These are phyloP conservation scores for Dacryopinax spathularia DNA, from an alignment of 768 basidiomycete species.

Conservation along the genomic window DNA sequence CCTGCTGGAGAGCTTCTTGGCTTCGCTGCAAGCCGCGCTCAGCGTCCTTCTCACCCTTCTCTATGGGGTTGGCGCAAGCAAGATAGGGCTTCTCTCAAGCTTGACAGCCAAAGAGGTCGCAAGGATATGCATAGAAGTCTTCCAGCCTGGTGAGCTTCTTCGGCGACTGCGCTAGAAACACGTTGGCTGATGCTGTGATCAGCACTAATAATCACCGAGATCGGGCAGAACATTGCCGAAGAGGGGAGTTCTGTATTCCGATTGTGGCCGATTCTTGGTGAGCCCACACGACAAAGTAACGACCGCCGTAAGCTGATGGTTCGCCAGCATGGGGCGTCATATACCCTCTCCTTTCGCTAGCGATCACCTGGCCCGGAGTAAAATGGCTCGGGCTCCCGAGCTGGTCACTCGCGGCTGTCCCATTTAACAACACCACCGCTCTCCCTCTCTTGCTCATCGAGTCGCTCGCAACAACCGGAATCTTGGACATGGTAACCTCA, in stretches of 20 bases:
- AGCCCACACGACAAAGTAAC: neutral
- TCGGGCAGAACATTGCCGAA: neutral
- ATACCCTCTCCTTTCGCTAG: neutral
- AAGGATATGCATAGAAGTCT: neutral
- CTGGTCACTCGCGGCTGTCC: neutral
- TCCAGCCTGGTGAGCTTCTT: slow-evolving; percentile 1
- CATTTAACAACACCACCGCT: slow-evolving; percentile 6
- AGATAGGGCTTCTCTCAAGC: neutral
- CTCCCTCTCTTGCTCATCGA: slow-evolving; percentile 1
- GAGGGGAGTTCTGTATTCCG: neutral
- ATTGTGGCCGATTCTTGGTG: neutral
- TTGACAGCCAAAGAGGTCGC: neutral
- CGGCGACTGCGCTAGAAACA: neutral
- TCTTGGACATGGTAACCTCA: neutral
- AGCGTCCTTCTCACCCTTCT: slow-evolving; percentile 5
- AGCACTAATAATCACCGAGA: neutral
- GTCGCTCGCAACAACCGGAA: neutral
- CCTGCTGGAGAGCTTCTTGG: slow-evolving; percentile 1
- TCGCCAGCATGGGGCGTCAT: neutral
- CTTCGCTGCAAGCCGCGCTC: neutral
- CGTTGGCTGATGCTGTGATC: neutral
- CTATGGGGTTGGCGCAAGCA: neutral
- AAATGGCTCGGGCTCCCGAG: neutral
- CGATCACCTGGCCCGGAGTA: neutral
- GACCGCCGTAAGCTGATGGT: neutral